Evolutionary conservation across 371 early-diverging fungal species (phyloP), one percentile per base, ranked within the genome.

Genomic region (Mucor lusitanicus): DNA sequence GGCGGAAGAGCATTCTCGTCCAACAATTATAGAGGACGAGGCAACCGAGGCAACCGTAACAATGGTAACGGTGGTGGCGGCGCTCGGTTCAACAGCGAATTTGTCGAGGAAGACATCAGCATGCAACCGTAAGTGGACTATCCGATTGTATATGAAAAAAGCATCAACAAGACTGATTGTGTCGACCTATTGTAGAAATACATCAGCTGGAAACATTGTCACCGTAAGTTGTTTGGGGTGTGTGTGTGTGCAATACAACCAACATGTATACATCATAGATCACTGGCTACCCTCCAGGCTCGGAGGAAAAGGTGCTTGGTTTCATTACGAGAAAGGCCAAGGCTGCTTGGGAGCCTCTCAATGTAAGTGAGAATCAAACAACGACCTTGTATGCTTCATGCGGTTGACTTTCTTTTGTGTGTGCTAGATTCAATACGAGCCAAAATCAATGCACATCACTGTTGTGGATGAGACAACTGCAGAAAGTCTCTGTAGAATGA

Each of bases 81-180:
- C 21, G 46, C 35, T 55, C 66, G 78, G 23, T 78, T 74, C 33
- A 77, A 71, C 32, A 69, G 71, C 19, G 73, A 74, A 12, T 75
- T 81, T 53, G 61, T 72, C 2, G 78, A 77, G 15, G 79, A 82
- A 61, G 82, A 82, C 57, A 79, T 74, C 42, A 73, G 70, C 33
- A 79, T 82, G 82, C 67, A 61, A 7, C 58, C 69, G 62, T 69
- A 70, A 60, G 42, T 53, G 12, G 53, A 53, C 13, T 50, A 23
- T 30, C 13, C 9, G 15, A 25, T 53, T 5, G 53, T 27, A 3
- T 53, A 25, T 53, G 27, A 5, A 9, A 53, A 15, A 6, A 12
- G 12, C 6, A 27, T n/a, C n/a, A 27, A 53, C 25, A 27, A 27
- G 11, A 27, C 53, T 53, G 17, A 40, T 53, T 3, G 27, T 13